These are phyloP conservation scores for Aureobasidium sp. DNA, from an alignment of 2,329 filamentous ascomycete species.

Conservation along the genomic window DNA sequence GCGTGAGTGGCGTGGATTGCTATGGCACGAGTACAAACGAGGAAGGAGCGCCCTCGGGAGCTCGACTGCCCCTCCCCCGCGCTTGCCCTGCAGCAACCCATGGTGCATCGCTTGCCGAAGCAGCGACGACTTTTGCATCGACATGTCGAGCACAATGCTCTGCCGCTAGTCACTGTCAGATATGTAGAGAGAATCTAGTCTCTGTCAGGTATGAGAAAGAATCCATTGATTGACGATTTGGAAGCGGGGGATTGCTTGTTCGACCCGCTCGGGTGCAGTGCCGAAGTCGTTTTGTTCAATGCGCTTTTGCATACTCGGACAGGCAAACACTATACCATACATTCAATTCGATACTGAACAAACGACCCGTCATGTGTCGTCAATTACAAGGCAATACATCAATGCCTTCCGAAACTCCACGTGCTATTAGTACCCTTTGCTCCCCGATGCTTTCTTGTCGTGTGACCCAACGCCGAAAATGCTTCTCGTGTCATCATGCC, in stretches of 20 bases:
- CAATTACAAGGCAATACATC: neutral
- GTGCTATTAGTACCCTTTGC: neutral
- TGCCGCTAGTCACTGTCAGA: neutral
- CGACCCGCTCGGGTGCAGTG: neutral
- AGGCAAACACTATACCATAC: too few species aligned
- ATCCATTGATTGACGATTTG: neutral
- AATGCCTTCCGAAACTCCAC: neutral
- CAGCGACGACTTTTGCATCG: slow-evolving; percentile 6
- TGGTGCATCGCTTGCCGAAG: slow-evolving; percentile 7
- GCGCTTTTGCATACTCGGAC: too few species aligned
- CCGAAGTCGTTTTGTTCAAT: neutral
- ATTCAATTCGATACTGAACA: too few species aligned
- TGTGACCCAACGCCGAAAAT: slow-evolving; percentile 15
- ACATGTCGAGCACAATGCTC: neutral
- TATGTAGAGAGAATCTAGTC: neutral
- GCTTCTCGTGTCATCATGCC: slow-evolving; percentile 11
- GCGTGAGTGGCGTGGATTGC: neutral
- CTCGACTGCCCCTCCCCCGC: slow-evolving; percentile 15
- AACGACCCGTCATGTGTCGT: too few species aligned
- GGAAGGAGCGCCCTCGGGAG: slow-evolving; percentile 10
- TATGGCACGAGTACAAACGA: slow-evolving; percentile 11
- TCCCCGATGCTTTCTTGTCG: slow-evolving; percentile 2
- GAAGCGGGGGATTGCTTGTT: neutral
- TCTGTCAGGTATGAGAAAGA: neutral
- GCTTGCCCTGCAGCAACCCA: slow-evolving; percentile 13